Evolutionary conservation across 2,329 filamentous ascomycete genomes (phyloP), one percentile per base, ranked within the genome.

Genomic region (Orbilia quercus): DNA sequence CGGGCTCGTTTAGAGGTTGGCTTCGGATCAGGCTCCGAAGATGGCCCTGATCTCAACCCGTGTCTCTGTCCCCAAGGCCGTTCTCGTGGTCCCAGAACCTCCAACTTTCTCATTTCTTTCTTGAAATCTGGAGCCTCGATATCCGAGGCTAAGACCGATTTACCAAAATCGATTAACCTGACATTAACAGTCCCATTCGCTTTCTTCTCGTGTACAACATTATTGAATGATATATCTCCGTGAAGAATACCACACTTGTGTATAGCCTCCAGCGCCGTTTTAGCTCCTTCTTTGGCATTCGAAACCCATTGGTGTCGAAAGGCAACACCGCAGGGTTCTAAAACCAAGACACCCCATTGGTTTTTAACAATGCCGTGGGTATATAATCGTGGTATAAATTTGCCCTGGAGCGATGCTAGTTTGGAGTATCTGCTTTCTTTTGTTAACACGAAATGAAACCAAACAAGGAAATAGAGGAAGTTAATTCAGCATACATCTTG

Each of bases 371-470:
- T 45, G 25, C 25, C 40, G 18, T 4, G 9, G 14, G 20, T 31
- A 31, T 59, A 59, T 6, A 59, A n/a, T 2, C 20, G 12, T 34
- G 55, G 55, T 6, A 59, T 45, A 14, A 22, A 16, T 3, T 22
- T 31, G 7, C 40, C 55, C 22, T 59, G 55, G 1, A 59, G 16
- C 5, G 22, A 1, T n/a, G 36, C 1, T 14, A 59, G n/a, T 25
- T 22, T 36, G 14, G 45, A 22, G 23, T 59, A 59, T 31, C 31
- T 55, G n/a, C n/a, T n/a, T n/a, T n/a, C n/a, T n/a, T n/a, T n/a
- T n/a, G n/a, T n/a, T n/a, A n/a, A n/a, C n/a, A n/a, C n/a, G n/a
- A n/a, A n/a, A n/a, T n/a, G n/a, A n/a, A n/a, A n/a, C n/a, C n/a
- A n/a, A n/a, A n/a, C n/a, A n/a, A n/a, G n/a, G n/a, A n/a, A n/a